Percentiles rank a stretch among this genome's conserved stretches.
Conservation (phyloP, 2,329 filamentous ascomycete genomes). For the Bipolaris cookei region DNA sequence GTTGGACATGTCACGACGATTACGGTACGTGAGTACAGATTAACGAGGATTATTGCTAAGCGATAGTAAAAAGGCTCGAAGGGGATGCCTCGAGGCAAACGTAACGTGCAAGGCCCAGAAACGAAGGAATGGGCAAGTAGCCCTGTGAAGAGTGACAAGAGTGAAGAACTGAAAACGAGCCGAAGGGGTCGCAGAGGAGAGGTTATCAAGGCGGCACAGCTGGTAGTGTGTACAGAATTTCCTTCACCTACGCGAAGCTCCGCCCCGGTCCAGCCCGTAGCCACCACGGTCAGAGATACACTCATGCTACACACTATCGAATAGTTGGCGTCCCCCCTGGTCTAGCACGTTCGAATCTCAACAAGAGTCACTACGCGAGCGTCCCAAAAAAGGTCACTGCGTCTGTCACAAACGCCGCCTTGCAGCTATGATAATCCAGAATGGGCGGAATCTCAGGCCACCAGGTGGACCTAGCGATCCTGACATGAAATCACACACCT, state of each 20-base stretch:
- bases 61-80: conserved; percentile 11
- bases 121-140: conserved; percentile 17
- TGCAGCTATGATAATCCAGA: conserved; percentile 12
- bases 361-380: conserved; percentile 12
- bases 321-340: conserved; percentile 14
- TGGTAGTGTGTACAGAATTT: conserved; percentile 18
- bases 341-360: conserved; percentile 17
- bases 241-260: conserved; percentile 10
- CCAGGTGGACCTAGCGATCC: conserved; percentile 8
- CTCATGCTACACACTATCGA: conserved; percentile 20
- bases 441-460: conserved; percentile 8
- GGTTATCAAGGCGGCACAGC: conserved; percentile 18
- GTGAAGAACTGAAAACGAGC: conserved; percentile 12
- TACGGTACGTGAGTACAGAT: conserved; percentile 4
- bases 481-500: conserved; percentile 9
- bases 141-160: conserved; percentile 14
- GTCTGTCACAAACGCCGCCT: conserved; percentile 15
- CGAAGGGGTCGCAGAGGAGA: conserved; percentile 13
- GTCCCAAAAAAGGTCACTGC: conserved; percentile 14
- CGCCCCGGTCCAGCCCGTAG: conserved; percentile 9
- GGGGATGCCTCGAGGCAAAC: conserved; percentile 5
- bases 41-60: conserved; percentile 9
- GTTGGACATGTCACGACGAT: conserved; percentile 5
- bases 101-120: conserved; percentile 3
- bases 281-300: conserved; percentile 16